These are phyloP conservation scores for Pseudoperonospora humuli DNA, from an alignment of 352 stramenopile species.

Conservation along the genomic window DNA sequence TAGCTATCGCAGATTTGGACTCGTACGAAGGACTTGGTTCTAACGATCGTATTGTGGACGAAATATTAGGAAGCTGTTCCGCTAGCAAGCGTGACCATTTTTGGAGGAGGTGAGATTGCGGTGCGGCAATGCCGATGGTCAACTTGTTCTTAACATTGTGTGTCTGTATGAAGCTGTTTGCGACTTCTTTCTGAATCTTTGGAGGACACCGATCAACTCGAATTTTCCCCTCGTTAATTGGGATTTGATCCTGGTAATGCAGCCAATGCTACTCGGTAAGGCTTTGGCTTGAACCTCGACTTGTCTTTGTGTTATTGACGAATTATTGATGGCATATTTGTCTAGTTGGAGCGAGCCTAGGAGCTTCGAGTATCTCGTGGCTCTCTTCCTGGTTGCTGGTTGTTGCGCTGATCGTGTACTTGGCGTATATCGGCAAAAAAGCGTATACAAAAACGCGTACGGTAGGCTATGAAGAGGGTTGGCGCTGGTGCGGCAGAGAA, in stretches of 20 bases:
- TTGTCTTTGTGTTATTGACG: not conserved
- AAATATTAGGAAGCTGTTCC: slow-evolving; percentile 70
- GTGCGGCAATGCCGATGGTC: not conserved
- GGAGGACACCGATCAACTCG: slow-evolving; percentile 26
- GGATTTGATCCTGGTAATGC: slow-evolving; percentile 92
- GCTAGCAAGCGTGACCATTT: slow-evolving; percentile 86
- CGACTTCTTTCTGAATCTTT: slow-evolving; percentile 27
- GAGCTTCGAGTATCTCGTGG: slow-evolving; percentile 84
- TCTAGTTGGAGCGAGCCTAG: slow-evolving; percentile 36
- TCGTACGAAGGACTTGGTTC: not conserved
- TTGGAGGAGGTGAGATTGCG: slow-evolving; percentile 52
- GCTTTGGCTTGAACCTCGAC: not conserved
- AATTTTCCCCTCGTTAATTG: slow-evolving; percentile 86
- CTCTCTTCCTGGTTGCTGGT: slow-evolving; percentile 74
- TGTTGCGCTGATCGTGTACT: slow-evolving; percentile 73
- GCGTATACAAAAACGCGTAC: slow-evolving; percentile 69
- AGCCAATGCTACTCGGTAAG: slow-evolving; percentile 68
- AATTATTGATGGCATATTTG: not conserved
- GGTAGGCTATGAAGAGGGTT: slow-evolving; percentile 77
- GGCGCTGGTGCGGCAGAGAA: slow-evolving; percentile 23
- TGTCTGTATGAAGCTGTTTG: slow-evolving; percentile 16
- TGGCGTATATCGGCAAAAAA: slow-evolving; percentile 68
- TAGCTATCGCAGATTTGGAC: not conserved
- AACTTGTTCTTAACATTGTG: not conserved
- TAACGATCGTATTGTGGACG: not conserved